Conservation (phyloP, 352 stramenopile genomes). For the Phytopythium oedochilum region DNA sequence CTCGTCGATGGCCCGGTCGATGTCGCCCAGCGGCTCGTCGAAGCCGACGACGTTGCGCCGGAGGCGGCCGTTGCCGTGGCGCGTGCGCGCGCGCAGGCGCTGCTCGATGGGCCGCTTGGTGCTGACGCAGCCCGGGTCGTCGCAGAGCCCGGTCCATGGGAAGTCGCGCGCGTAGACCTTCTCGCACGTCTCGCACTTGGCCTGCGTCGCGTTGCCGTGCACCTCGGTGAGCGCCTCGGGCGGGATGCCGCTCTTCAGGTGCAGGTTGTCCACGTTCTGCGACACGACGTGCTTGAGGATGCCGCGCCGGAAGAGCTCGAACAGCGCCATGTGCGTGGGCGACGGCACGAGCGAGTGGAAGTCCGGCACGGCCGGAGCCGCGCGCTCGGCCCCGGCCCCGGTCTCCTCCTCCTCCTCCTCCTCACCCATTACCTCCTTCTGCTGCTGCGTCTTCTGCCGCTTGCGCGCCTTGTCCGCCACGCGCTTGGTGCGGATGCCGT, state of each 20-base stretch:
- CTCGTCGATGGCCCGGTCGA: slow-evolving; percentile 75
- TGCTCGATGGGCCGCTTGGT: slow-evolving; percentile 60
- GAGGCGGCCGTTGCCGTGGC: slow-evolving; percentile 69
- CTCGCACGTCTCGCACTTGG: slow-evolving; percentile 83
- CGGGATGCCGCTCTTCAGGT: slow-evolving; percentile 75
- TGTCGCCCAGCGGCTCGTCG: slow-evolving; percentile 75
- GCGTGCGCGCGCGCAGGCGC: slow-evolving; percentile 55
- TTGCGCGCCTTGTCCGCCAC: slow-evolving; percentile 12
- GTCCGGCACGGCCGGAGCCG: slow-evolving; percentile 44
- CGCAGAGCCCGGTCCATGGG: slow-evolving; percentile 62
- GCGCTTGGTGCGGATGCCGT: slow-evolving; percentile 70
- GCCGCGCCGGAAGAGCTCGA: slow-evolving; percentile 66
- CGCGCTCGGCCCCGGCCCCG: too few relatives aligned
- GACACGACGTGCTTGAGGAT: slow-evolving; percentile 77
- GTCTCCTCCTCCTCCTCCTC: not conserved
- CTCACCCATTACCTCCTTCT: slow-evolving; percentile 8
- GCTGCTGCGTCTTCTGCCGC: slow-evolving; percentile 14
- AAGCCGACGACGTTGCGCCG: slow-evolving; percentile 80
- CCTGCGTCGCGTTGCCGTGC: slow-evolving; percentile 78
- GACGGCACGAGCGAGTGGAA: slow-evolving; percentile 71
- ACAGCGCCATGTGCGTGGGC: slow-evolving; percentile 76
- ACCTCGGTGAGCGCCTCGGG: slow-evolving; percentile 58
- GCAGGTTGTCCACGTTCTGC: slow-evolving; percentile 83
- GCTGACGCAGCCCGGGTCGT: slow-evolving; percentile 53
- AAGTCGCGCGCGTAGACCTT: slow-evolving; percentile 78